Conservation (phyloP, 2,329 filamentous ascomycete genomes). For the Arthrobotrys sinensis region DNA sequence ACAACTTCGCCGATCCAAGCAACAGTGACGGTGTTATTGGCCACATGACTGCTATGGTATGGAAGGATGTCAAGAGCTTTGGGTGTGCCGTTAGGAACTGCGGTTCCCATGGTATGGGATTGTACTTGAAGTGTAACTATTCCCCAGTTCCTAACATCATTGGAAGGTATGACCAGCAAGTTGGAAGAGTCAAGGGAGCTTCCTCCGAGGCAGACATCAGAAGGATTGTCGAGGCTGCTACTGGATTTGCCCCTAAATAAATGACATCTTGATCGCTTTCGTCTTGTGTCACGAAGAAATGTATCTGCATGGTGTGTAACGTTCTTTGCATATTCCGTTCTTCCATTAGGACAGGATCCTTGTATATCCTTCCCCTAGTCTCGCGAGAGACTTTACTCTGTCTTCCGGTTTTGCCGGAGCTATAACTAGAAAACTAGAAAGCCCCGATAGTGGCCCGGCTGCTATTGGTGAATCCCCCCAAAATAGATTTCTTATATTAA, state of each 20-base stretch:
- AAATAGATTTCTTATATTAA: not conserved
- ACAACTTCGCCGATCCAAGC: conserved; percentile 42
- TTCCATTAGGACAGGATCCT: conserved; percentile 19
- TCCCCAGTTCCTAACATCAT: conserved; percentile 48
- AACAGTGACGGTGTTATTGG: conserved; percentile 40
- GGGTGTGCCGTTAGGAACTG: conserved; percentile 57
- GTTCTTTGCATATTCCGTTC: conserved; percentile 2
- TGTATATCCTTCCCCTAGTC: not conserved
- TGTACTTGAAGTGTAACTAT: conserved; percentile 58
- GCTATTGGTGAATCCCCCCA: too few relatives aligned
- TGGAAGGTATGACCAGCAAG: conserved; percentile 41
- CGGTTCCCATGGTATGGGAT: conserved; percentile 41
- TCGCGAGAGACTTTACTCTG: not conserved
- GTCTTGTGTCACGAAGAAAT: conserved; percentile 2
- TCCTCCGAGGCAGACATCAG: conserved; percentile 28
- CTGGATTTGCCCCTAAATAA: conserved; percentile 48
- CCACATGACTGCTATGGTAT: conserved; percentile 59
- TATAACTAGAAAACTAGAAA: not conserved
- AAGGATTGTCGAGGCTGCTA: conserved; percentile 40
- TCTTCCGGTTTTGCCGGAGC: not conserved
- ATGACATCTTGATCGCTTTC: not conserved
- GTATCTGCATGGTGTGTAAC: not conserved
- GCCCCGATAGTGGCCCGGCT: too few relatives aligned
- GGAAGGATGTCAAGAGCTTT: conserved; percentile 48
- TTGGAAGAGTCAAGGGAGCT: conserved; percentile 51